Evolutionary conservation across 352 stramenopile species (phyloP).

Genomic region (Pythium periplocum): DNA sequence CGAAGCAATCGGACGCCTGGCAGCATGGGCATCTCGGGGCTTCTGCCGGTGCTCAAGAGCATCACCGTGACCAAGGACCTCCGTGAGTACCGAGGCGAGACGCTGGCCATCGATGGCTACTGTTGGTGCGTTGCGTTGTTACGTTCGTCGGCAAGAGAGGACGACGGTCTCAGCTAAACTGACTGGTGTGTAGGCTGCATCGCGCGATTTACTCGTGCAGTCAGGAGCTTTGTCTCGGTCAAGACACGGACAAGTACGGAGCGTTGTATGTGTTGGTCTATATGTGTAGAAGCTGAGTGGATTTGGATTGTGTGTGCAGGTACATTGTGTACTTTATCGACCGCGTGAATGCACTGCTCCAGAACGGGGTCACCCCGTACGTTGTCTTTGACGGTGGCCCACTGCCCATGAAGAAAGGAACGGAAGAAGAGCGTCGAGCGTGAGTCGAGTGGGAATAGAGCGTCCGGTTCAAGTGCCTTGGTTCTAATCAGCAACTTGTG

Average conservation of each 20-base stretch:
- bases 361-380: constrained; percentile 61
- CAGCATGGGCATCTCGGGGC: constrained; percentile 53
- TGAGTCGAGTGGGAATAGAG: constrained; percentile 17
- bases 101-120: constrained; percentile 77
- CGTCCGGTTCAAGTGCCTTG: background rate
- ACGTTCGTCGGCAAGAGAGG: background rate
- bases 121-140: constrained; percentile 46
- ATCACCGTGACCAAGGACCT: constrained; percentile 60
- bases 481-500: background rate
- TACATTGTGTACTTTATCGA: constrained; percentile 80
- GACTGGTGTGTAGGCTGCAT: constrained; percentile 46
- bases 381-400: constrained; percentile 74
- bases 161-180: background rate
- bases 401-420: constrained; percentile 74
- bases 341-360: constrained; percentile 38
- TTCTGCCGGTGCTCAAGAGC: constrained; percentile 48
- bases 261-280: background rate
- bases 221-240: constrained; percentile 61
- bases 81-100: constrained; percentile 47
- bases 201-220: constrained; percentile 73
- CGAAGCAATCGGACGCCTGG: constrained; percentile 5
- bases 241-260: constrained; percentile 65
- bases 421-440: constrained; percentile 64
- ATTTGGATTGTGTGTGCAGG: constrained; percentile 18
- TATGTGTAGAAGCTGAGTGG: too few relatives aligned